Evolutionary conservation across 257 asterid species (phyloP).

Genomic region (Linderniella brevidens): DNA sequence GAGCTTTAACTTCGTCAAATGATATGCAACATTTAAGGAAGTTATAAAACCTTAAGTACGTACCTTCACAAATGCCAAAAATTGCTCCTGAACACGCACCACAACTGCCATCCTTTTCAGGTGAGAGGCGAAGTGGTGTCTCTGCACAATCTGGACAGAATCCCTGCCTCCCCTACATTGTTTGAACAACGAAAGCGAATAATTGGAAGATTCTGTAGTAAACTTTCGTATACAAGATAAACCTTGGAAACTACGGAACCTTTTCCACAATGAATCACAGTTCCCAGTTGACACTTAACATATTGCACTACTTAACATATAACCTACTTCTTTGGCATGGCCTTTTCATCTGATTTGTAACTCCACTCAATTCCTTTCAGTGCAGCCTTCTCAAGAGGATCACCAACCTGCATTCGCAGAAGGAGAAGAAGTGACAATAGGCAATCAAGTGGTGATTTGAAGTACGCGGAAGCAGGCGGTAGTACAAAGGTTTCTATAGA

Average conservation of each 20-base stretch:
- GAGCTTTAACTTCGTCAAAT: too few species aligned
- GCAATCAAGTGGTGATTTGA: slow-evolving; percentile 8
- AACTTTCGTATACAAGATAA: too few species aligned
- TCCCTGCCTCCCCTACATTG: slow-evolving; percentile 63
- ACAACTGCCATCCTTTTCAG: slow-evolving; percentile 96
- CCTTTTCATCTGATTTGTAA: slow-evolving; percentile 93
- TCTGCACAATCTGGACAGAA: slow-evolving; percentile 90
- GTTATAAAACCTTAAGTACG: slow-evolving; percentile 5
- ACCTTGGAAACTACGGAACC: too few species aligned
- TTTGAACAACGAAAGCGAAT: not conserved
- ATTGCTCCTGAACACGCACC: slow-evolving; percentile 86
- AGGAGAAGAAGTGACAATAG: not conserved
- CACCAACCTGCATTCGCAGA: slow-evolving; percentile 70
- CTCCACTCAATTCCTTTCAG: slow-evolving; percentile 88
- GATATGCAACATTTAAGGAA: not conserved
- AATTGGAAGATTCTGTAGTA: too few species aligned
- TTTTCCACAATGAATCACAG: too few species aligned
- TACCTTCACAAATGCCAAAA: slow-evolving; percentile 85
- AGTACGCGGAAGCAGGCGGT: slow-evolving; percentile 8
- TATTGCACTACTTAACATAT: too few species aligned
- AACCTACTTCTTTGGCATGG: slow-evolving; percentile 78
- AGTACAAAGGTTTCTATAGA: too few species aligned
- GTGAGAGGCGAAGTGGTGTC: slow-evolving; percentile 96
- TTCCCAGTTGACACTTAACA: too few species aligned
- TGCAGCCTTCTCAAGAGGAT: slow-evolving; percentile 99